A percentile compares a stretch with the other conserved stretches of the same genome.
These are phyloP conservation scores for Castanea crenata DNA, from an alignment of 306 rosid species.

Conservation along the genomic window DNA sequence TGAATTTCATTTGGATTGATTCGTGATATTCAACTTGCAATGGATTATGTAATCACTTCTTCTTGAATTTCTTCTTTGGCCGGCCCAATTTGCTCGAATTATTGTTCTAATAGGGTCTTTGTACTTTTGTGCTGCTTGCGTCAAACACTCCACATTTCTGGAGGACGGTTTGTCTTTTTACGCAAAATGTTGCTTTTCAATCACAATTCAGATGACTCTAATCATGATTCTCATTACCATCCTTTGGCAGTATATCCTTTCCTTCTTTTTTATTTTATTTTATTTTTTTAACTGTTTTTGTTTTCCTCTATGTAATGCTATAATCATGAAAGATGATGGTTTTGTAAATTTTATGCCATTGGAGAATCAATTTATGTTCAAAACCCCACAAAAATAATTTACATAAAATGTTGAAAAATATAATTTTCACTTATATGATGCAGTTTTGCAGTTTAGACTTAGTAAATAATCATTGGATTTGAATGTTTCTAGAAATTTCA, in stretches of 20 bases:
- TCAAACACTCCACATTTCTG: not conserved
- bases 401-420: not conserved
- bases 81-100: constrained; percentile 6
- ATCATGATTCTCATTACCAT: not conserved
- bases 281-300: no score
- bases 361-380: not conserved
- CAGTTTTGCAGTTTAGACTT: not conserved
- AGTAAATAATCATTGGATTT: not conserved
- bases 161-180: not conserved
- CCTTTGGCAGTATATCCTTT: no score
- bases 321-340: not conserved
- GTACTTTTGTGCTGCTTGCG: not conserved
- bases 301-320: not conserved
- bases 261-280: no score
- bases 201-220: not conserved
- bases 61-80: not conserved
- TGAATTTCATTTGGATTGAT: not conserved
- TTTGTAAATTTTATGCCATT: not conserved
- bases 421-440: not conserved
- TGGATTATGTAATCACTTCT: constrained; percentile 4
- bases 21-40: not conserved
- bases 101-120: not conserved
- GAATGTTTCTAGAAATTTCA: not conserved
- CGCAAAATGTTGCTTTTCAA: no score
- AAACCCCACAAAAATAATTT: not conserved